phyloP scores from a whole-genome alignment of 2,329 filamentous ascomycete species.

The Podosphaera fusca region DNA sequence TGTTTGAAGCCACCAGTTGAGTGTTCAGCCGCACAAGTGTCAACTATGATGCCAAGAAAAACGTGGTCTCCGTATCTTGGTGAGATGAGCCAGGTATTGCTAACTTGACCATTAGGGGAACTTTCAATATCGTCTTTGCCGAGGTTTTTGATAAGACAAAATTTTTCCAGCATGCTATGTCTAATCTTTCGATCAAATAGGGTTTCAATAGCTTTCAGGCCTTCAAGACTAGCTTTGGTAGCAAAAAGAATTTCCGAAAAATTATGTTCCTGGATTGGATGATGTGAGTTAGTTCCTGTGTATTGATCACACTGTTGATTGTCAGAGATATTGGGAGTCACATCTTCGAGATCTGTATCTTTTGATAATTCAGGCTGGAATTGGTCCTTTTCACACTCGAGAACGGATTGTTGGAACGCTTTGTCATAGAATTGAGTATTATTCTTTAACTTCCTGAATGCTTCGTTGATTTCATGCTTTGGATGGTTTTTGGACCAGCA shows the following conservation, averaged over 20 bases:
- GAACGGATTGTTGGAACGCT: background rate
- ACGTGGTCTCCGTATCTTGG: background rate
- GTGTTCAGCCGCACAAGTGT: background rate
- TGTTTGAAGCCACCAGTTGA: constrained; percentile 1
- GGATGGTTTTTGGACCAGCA: background rate
- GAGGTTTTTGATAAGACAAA: background rate
- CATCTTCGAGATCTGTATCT: background rate
- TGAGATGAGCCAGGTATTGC: background rate
- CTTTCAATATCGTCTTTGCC: background rate
- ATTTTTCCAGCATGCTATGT: background rate
- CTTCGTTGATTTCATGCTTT: background rate
- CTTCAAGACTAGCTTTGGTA: background rate
- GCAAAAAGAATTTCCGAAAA: background rate
- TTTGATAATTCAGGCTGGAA: background rate
- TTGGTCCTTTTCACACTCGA: background rate
- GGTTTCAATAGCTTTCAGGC: background rate
- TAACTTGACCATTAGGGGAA: background rate
- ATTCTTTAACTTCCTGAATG: background rate
- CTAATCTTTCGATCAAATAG: background rate
- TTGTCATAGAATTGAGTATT: background rate
- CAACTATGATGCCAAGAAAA: background rate
- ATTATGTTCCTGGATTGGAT: background rate
- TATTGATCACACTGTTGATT: background rate
- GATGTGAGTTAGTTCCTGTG: background rate
- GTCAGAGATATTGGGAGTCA: background rate